These are phyloP conservation scores for Petunia hybrid DNA, from an alignment of 305 asterid genomes.

Conservation along the genomic window DNA sequence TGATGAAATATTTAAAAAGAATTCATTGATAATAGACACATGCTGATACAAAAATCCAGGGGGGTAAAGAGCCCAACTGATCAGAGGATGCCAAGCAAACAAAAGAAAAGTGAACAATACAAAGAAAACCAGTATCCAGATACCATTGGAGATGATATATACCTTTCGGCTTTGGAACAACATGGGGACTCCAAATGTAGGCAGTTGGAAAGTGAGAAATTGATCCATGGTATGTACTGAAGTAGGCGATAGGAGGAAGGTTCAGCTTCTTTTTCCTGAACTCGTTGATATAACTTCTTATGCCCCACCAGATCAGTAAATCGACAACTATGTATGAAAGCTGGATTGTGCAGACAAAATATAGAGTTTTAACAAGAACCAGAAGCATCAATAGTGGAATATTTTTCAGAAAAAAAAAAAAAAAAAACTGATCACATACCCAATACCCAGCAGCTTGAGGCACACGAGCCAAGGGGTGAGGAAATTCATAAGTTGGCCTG, in stretches of 20 bases:
- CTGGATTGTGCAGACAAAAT: slow-evolving; percentile 57
- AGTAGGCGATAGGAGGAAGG: slow-evolving; percentile 94
- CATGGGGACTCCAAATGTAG: slow-evolving; percentile 97
- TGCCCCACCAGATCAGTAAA: slow-evolving; percentile 98
- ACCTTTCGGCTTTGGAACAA: slow-evolving; percentile 97
- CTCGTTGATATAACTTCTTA: slow-evolving; percentile 87
- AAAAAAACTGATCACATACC: slow-evolving; percentile 60
- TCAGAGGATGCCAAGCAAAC: not conserved
- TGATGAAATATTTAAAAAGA: not conserved
- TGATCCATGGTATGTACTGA: slow-evolving; percentile 91
- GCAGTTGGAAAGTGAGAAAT: slow-evolving; percentile 97
- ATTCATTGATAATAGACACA: not conserved
- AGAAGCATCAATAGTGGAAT: slow-evolving; percentile 30
- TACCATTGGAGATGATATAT: slow-evolving; percentile 28
- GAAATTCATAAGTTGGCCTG: slow-evolving; percentile 98
- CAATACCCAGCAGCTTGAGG: slow-evolving; percentile 98
- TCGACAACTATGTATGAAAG: slow-evolving; percentile 97
- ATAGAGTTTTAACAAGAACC: slow-evolving; percentile 21
- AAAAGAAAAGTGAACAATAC: not conserved
- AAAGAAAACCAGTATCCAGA: not conserved
- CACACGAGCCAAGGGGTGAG: slow-evolving; percentile 98
- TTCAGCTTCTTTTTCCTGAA: slow-evolving; percentile 92
- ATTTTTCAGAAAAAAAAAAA: slow-evolving; percentile 34
- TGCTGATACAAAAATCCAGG: not conserved
- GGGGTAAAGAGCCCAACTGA: not conserved